These are phyloP conservation scores for Durio zibethinus DNA, from an alignment of 345 rosid genomes.

Conservation along the genomic window DNA sequence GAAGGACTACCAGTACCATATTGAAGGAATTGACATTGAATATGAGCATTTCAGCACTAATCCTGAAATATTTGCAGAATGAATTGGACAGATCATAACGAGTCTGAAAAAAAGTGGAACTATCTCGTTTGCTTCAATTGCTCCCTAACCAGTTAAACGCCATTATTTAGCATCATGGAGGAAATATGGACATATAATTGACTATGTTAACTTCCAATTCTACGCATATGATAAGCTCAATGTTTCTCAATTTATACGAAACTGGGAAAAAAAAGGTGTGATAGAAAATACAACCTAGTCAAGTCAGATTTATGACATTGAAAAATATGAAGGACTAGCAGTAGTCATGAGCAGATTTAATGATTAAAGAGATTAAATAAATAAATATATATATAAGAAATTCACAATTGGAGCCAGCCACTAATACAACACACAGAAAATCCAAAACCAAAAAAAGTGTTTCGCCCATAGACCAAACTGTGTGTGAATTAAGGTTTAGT, in stretches of 20 bases:
- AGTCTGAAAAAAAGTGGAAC: slow-evolving; percentile 28
- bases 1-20: slow-evolving; percentile 17
- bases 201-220: slow-evolving; percentile 60
- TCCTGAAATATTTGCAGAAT: slow-evolving; percentile 30
- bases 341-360: too few species aligned
- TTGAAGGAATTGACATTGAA: slow-evolving; percentile 38
- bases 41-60: slow-evolving; percentile 31
- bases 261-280: too few species aligned
- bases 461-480: too few species aligned
- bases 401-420: too few species aligned
- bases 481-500: too few species aligned
- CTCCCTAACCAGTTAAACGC: slow-evolving; percentile 44
- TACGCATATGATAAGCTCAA: slow-evolving; percentile 46
- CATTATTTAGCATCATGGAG: slow-evolving; percentile 49
- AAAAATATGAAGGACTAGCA: too few species aligned
- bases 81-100: slow-evolving; percentile 28
- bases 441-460: too few species aligned
- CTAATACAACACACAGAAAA: too few species aligned
- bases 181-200: slow-evolving; percentile 50
- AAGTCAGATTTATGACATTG: too few species aligned
- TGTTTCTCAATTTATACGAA: slow-evolving; percentile 35
- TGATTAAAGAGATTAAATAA: too few species aligned
- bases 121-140: slow-evolving; percentile 47
- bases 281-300: too few species aligned
- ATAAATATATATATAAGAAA: too few species aligned